phyloP scores from a whole-genome alignment of 2,329 filamentous ascomycete species.

The Venturia asperata region DNA sequence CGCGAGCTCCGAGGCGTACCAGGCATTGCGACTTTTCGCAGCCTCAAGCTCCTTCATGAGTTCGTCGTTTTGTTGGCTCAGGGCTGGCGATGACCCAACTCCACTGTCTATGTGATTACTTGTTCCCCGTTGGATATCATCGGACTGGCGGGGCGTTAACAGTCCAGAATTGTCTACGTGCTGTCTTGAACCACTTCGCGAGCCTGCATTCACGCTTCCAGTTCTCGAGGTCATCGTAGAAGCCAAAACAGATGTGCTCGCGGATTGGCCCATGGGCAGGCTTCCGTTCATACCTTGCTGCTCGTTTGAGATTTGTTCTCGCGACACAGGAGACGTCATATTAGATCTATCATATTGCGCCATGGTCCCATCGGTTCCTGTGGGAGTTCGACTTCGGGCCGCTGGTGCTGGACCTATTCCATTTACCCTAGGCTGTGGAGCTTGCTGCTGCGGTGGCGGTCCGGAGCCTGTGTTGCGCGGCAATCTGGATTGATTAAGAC shows the following conservation, averaged over 20 bases:
- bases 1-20: constrained; percentile 93
- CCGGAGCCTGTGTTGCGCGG: constrained; percentile 54
- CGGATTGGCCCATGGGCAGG: constrained; percentile 3
- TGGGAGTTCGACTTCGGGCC: constrained; percentile 45
- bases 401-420: constrained; percentile 25
- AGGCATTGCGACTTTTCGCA: constrained; percentile 80
- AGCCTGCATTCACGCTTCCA: constrained; percentile 20
- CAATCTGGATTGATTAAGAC: constrained; percentile 43
- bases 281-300: neutral
- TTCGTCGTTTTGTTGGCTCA: constrained; percentile 61
- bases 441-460: constrained; percentile 58
- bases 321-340: constrained; percentile 27
- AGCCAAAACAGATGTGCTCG: neutral
- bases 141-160: constrained; percentile 29
- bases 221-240: constrained; percentile 5
- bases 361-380: constrained; percentile 37
- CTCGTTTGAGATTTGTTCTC: constrained; percentile 39
- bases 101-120: constrained; percentile 51
- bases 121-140: constrained; percentile 23
- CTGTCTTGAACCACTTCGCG: constrained; percentile 30
- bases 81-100: constrained; percentile 53
- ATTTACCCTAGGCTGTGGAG: constrained; percentile 49
- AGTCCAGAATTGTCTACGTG: constrained; percentile 50
- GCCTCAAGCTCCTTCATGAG: constrained; percentile 81
- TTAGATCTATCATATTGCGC: constrained; percentile 42